phyloP scores from a whole-genome alignment of 257 asterid genomes.

The Solanum clarkiae region DNA sequence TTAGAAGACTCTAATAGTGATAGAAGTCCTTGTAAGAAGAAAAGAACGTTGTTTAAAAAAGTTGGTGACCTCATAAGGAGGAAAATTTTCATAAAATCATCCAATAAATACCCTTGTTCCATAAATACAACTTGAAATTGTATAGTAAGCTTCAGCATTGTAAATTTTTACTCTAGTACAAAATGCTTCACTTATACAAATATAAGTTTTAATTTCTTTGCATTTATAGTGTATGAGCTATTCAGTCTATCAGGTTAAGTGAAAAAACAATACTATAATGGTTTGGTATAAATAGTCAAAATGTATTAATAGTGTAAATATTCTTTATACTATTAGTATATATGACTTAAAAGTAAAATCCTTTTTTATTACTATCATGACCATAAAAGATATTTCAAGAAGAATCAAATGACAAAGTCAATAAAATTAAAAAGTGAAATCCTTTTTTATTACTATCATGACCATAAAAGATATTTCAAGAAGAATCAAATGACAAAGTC shows the following conservation, averaged over 20 bases:
- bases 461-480: too few relatives aligned
- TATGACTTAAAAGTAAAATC: neutral
- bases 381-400: too few relatives aligned
- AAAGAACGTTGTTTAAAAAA: slow-evolving; percentile 44
- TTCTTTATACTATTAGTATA: neutral
- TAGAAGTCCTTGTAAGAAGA: slow-evolving; percentile 16
- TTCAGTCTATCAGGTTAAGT: neutral
- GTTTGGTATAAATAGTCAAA: neutral
- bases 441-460: neutral
- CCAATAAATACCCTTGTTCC: neutral
- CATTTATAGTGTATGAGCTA: neutral
- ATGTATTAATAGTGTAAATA: neutral
- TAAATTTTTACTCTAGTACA: neutral
- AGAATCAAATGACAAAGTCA: too few relatives aligned
- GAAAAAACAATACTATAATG: neutral
- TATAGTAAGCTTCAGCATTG: neutral
- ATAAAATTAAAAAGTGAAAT: neutral
- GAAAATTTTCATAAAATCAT: slow-evolving; percentile 26
- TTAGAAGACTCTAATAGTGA: slow-evolving; percentile 27
- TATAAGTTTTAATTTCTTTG: neutral
- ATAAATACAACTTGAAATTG: neutral
- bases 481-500: too few relatives aligned
- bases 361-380: neutral
- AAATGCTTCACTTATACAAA: neutral
- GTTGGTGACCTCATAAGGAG: slow-evolving; percentile 53